Conservation (phyloP, 2,329 filamentous ascomycete species). For the Sarocladium strictum region DNA sequence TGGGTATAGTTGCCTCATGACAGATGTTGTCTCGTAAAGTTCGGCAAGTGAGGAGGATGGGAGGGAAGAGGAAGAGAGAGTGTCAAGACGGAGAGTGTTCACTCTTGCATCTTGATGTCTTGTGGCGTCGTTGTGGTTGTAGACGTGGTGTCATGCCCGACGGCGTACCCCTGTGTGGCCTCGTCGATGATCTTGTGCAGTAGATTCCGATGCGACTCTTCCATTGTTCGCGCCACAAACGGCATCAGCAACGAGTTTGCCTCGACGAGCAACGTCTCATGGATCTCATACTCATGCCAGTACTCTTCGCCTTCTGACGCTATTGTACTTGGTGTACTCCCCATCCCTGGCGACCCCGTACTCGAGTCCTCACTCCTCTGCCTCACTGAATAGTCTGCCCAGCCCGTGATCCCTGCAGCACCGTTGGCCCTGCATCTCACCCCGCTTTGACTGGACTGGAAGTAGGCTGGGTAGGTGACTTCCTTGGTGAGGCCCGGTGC, state of each 20-base stretch:
- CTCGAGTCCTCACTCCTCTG: constrained; percentile 14
- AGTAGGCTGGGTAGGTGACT: constrained; percentile 35
- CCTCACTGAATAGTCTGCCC: constrained; percentile 29
- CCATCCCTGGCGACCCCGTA: constrained; percentile 12
- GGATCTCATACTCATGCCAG: constrained; percentile 23
- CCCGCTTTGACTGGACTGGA: constrained; percentile 35
- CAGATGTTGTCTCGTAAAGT: too few species aligned
- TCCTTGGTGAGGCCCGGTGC: constrained; percentile 35
- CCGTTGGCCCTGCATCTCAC: constrained; percentile 37
- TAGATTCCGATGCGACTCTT: constrained; percentile 23
- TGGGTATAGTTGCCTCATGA: too few species aligned
- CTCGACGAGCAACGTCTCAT: constrained; percentile 26
- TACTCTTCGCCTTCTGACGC: constrained; percentile 12
- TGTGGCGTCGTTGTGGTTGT: constrained; percentile 14
- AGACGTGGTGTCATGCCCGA: constrained; percentile 12
- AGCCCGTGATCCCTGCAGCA: constrained; percentile 35
- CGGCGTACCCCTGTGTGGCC: constrained; percentile 15
- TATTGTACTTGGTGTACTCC: constrained; percentile 20
- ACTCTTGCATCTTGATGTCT: constrained; percentile 8
- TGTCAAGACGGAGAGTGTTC: neutral
- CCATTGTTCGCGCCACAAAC: constrained; percentile 24
- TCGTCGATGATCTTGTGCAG: constrained; percentile 25
- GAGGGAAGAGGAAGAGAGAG: neutral
- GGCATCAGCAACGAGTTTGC: constrained; percentile 29
- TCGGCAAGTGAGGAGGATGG: neutral